Conservation (phyloP, 2,329 filamentous ascomycete genomes). For the Colletotrichum liriopes region DNA sequence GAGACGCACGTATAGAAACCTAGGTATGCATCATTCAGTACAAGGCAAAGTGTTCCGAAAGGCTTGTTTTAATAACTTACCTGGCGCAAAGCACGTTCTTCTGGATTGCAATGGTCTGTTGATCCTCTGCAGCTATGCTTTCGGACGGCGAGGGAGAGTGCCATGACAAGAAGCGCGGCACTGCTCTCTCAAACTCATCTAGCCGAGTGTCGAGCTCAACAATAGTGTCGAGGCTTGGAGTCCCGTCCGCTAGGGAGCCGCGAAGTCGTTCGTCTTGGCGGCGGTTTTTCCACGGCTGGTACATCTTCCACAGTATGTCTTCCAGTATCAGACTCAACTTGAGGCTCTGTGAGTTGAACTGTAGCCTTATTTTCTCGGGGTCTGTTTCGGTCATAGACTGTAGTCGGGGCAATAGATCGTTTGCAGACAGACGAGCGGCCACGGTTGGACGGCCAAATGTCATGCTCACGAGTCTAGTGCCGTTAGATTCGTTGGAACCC, state of each 20-base stretch:
- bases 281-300: conserved; percentile 43
- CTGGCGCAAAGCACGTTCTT: conserved; percentile 11
- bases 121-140: background rate
- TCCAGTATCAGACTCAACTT: conserved; percentile 45
- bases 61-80: background rate
- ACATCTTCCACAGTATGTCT: conserved; percentile 53
- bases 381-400: background rate
- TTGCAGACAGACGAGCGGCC: background rate
- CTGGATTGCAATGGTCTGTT: background rate
- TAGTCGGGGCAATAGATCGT: background rate
- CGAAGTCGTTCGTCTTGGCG: background rate
- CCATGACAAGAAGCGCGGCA: conserved; percentile 4
- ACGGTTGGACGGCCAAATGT: conserved; percentile 10
- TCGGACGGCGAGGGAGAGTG: background rate
- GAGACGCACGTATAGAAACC: conserved; percentile 17
- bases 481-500: background rate
- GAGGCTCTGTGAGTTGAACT: conserved; percentile 45
- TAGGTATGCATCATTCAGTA: background rate
- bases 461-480: conserved; percentile 12
- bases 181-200: background rate
- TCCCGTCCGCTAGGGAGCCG: background rate
- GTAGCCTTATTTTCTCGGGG: background rate
- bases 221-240: conserved; percentile 4
- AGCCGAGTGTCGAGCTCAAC: conserved; percentile 11
- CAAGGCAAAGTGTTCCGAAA: no score